A percentile compares a stretch with the other conserved stretches of the same genome.
phyloP scores from a whole-genome alignment of 768 basidiomycete species.

The Hortiboletus flavorubellus region DNA sequence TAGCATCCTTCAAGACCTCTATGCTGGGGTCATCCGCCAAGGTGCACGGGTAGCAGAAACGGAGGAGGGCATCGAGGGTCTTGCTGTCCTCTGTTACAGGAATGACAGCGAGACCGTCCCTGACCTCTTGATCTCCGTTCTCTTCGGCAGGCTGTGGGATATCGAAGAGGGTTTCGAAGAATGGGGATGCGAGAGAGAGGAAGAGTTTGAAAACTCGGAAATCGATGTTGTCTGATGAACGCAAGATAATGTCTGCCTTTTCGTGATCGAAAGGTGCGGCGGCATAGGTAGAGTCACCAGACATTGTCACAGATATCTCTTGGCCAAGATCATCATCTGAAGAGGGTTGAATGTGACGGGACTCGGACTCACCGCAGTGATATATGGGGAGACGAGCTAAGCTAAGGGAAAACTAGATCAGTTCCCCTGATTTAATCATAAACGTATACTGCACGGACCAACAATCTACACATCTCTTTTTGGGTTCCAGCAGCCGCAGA shows the following conservation, averaged over 20 bases:
- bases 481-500: background rate
- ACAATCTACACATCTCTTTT: background rate
- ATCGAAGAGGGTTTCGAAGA: conserved; percentile 33
- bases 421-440: background rate
- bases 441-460: background rate
- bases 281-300: conserved; percentile 1
- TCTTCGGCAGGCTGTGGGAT: conserved; percentile 23
- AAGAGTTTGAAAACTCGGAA: conserved; percentile 22
- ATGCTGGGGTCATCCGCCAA: conserved; percentile 13
- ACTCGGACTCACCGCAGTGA: background rate
- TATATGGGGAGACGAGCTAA: background rate
- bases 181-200: conserved; percentile 31
- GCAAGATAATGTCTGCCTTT: conserved; percentile 22
- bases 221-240: conserved; percentile 16
- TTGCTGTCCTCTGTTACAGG: background rate
- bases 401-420: too few species aligned
- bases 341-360: background rate
- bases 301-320: background rate
- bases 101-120: conserved; percentile 18
- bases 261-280: conserved; percentile 18
- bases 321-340: background rate
- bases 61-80: conserved; percentile 21
- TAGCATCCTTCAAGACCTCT: conserved; percentile 1
- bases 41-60: conserved; percentile 24
- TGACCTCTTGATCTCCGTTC: conserved; percentile 10